phyloP scores from a whole-genome alignment of 352 stramenopile species.

The Pythium coloratum region DNA sequence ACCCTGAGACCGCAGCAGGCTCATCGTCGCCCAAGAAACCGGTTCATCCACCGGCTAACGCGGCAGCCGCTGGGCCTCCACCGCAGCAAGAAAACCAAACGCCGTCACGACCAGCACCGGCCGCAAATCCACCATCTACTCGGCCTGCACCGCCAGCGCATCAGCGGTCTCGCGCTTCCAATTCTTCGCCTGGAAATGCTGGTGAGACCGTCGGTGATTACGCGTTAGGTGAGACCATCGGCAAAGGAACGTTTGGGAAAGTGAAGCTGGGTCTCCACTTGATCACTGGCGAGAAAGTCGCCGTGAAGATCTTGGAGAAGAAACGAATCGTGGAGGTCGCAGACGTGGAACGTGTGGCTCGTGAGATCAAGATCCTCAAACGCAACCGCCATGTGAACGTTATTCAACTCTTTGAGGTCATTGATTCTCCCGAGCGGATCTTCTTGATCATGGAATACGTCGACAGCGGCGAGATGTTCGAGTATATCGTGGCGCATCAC shows the following conservation, averaged over 20 bases:
- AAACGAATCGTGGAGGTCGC: slow-evolving; percentile 85
- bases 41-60: background rate
- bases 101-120: background rate
- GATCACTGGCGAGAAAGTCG: slow-evolving; percentile 91
- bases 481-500: slow-evolving; percentile 93
- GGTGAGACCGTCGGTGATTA: slow-evolving; percentile 85
- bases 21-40: slow-evolving; percentile 23
- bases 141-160: background rate
- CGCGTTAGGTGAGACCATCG: slow-evolving; percentile 89
- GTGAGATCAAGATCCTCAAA: slow-evolving; percentile 95
- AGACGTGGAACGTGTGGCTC: slow-evolving; percentile 88
- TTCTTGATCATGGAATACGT: slow-evolving; percentile 94
- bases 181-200: slow-evolving; percentile 7
- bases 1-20: slow-evolving; percentile 1
- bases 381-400: slow-evolving; percentile 88
- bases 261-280: slow-evolving; percentile 88
- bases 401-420: slow-evolving; percentile 91
- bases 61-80: background rate
- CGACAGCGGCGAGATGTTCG: slow-evolving; percentile 92
- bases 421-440: slow-evolving; percentile 85
- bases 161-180: background rate
- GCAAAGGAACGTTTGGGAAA: slow-evolving; percentile 94
- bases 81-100: slow-evolving; percentile 20
- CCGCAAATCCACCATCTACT: background rate
- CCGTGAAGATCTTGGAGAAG: slow-evolving; percentile 93